Conservation (phyloP, 805 yeast genomes). For the Candida andamanensis region DNA sequence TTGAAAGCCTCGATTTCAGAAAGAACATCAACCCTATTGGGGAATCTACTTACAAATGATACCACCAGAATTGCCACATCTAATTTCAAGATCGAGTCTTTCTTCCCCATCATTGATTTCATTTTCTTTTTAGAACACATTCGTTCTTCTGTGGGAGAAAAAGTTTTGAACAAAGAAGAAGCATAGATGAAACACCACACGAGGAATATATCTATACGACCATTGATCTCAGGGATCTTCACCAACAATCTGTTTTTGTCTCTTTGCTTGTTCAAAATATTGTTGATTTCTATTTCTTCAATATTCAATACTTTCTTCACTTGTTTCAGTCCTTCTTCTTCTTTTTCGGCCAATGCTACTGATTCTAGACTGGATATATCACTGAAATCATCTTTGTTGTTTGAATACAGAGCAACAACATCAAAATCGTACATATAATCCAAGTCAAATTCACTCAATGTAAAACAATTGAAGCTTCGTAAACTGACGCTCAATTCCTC, state of each 20-base stretch:
- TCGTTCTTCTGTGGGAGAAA: conserved; percentile 28
- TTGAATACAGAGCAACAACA: conserved; percentile 16
- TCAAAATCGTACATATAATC: conserved; percentile 34
- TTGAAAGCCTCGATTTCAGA: conserved; percentile 37
- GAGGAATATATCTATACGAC: conserved; percentile 34
- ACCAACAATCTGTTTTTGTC: conserved; percentile 25
- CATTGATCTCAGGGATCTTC: conserved; percentile 32
- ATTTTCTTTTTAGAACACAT: conserved; percentile 23
- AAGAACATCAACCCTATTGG: conserved; percentile 43
- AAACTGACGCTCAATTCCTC: conserved; percentile 18
- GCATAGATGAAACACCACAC: conserved; percentile 41
- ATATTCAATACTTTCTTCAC: conserved; percentile 30
- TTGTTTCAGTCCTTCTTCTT: conserved; percentile 17
- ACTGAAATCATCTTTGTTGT: conserved; percentile 17
- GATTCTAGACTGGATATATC: conserved; percentile 33
- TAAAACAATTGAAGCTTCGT: conserved; percentile 24
- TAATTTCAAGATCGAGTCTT: conserved; percentile 20
- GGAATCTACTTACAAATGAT: conserved; percentile 39
- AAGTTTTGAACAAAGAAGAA: conserved; percentile 23
- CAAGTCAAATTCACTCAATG: conserved; percentile 34
- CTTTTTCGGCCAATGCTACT: conserved; percentile 12
- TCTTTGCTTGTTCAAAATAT: conserved; percentile 15
- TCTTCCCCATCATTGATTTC: conserved; percentile 14
- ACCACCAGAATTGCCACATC: conserved; percentile 29
- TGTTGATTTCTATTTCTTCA: conserved; percentile 21